phyloP scores from a whole-genome alignment of 2,329 filamentous ascomycete genomes.

The Apiospora kogelbergensis region DNA sequence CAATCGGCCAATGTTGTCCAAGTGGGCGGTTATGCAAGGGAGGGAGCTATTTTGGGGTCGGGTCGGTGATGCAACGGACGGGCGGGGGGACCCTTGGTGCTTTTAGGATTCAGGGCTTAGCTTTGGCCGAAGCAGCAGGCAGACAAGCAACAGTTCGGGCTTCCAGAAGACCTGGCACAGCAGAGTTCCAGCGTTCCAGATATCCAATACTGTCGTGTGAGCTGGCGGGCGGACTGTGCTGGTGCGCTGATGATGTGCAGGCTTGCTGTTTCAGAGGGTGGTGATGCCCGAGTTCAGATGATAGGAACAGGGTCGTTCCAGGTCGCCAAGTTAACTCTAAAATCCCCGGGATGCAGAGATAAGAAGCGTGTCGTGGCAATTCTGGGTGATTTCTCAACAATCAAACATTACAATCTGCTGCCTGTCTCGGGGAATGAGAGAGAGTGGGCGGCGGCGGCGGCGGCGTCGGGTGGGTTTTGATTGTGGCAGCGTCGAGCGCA shows the following conservation, averaged over 20 bases:
- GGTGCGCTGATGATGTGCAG: not conserved
- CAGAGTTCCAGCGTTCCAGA: not conserved
- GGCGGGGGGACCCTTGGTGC: not conserved
- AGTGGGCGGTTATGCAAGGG: not conserved
- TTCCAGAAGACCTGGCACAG: constrained; percentile 1
- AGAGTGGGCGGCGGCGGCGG: not conserved
- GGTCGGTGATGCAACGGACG: not conserved
- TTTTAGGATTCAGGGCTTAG: not conserved
- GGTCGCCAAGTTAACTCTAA: constrained; percentile 1
- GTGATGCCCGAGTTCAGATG: not conserved
- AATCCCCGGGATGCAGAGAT: not conserved
- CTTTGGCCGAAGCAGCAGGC: not conserved
- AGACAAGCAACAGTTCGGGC: not conserved
- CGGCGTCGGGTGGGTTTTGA: not conserved
- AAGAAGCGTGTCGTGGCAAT: not conserved
- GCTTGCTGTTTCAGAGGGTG: not conserved
- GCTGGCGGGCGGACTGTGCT: too few relatives aligned
- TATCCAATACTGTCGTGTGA: not conserved
- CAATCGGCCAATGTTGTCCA: not conserved
- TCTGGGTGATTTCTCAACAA: not conserved
- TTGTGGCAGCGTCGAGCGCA: not conserved
- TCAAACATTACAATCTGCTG: not conserved
- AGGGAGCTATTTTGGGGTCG: constrained; percentile 5
- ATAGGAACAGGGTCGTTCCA: not conserved
- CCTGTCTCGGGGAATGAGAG: not conserved